Base-by-base conservation (phyloP, 495 filamentous ascomycete species). In the Coniosporium apollinis region DNA sequence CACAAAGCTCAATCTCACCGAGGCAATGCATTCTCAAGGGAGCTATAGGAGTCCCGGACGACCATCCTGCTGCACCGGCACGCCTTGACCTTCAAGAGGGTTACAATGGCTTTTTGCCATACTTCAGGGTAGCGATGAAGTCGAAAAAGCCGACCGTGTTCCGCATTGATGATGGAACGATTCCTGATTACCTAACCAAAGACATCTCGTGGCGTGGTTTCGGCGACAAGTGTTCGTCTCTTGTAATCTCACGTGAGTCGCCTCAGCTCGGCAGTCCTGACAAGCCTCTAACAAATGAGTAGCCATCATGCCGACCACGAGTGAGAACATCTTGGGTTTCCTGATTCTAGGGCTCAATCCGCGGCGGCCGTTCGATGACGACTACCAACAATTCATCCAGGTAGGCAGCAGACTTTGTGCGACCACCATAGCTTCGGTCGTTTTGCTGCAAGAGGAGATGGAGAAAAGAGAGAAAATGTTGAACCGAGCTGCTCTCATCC, bases 341-440 rank as follows among this genome's bases (percentile, higher is more conserved):
- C 44, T 66, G 4, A 38, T 67, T 1, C 40, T 64, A 2, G 64
- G 60, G 8, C 30, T 67, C 3, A 65, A 61, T 34, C 61, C 64
- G 5, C 51, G 58, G 8, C 9, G 18, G 18, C 47, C 50, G 5
- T 67, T 57, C 40, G 56, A 57, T 39, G 41, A 46, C 6, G 56
- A 56, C 22, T 67, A 60, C 22, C 31, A 37, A 17, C 18, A 13
- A 1, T 50, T 47, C 32, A 29, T 44, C 24, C 28, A 38, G 9
- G 22, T 44, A 3, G 11, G 42, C 17, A 30, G 5, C 15, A 16
- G 43, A n/a, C 30, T 35, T n/a, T 22, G 46, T 5, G 31, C 25
- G 2, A 43, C 43, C 0, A 36, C 38, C 4, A 25, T 46, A 9
- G 43, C 46, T 16, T 39, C 43, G 3, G 39, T 40, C 8, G 28